Base-by-base conservation (phyloP, 306 rosid genomes). In the Vigna radiata region DNA sequence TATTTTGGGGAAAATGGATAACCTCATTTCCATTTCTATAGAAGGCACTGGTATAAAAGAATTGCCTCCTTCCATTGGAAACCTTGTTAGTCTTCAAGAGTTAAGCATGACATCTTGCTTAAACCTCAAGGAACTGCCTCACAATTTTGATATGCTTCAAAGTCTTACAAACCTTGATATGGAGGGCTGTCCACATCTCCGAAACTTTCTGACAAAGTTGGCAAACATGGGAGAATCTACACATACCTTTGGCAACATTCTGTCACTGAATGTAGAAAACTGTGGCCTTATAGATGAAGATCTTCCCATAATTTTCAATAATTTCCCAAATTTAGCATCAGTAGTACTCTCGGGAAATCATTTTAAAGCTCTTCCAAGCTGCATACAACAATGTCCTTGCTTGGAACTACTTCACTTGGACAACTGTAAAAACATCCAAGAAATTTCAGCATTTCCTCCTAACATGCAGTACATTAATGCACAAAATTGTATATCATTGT, bases 231-330 rank as follows among this genome's bases (percentile, higher is more conserved):
- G 64, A 31, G 43, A 52, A 21, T 62, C 65, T 21, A 23, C 74
- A 2, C 66, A 18, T 50, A 65, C 69, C 64, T 80, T 67, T 46
- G 53, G 49, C 44, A 81, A 81, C 65, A 66, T 84, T 25, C 55
- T 72, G 16, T 72, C 82, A 41, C 75, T 85, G 29, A 81, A 77
- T 77, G 75, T 85, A 53, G 78, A 81, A 73, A 73, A 77, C 12
- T 85, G 83, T 68, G 70, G 61, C 47, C 81, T 85, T 36, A 62
- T 64, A 15, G 88, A 85, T 63, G 83, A 85, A 74, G 88, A 85
- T 77, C 78, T 85, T 68, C 83, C 85, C 41, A 62, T 77, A 55
- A 77, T 85, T 73, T 78, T 85, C 74, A 47, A 54, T 7, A 73
- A 72, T 39, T 85, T 85, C 68, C 85, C 88, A 25, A 78, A 68